Evolutionary conservation across 169 alveolate species (phyloP).

Genomic region (Eimeria brunetti): DNA sequence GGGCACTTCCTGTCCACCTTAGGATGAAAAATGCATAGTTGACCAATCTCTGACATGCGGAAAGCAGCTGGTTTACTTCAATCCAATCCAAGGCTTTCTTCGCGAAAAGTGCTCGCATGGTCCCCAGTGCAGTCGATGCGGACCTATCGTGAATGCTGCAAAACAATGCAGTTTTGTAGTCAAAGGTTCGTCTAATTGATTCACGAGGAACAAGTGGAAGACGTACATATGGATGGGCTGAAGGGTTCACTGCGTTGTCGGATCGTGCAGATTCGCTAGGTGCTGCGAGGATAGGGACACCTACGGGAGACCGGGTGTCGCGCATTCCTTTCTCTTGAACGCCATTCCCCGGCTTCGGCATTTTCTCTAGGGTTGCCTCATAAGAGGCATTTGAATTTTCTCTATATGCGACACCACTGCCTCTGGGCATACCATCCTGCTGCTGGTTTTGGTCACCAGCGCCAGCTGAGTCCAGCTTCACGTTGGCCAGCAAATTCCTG

Average conservation of each 20-base stretch:
- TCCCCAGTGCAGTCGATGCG: background rate
- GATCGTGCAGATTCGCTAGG: background rate
- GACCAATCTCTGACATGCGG: background rate
- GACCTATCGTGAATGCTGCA: background rate
- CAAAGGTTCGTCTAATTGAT: background rate
- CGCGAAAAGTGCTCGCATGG: background rate
- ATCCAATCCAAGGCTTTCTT: background rate
- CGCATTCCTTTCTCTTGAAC: background rate
- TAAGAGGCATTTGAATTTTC: background rate
- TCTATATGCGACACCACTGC: background rate
- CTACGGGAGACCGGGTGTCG: background rate
- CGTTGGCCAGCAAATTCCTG: background rate
- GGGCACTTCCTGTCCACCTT: background rate
- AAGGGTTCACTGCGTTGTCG: background rate
- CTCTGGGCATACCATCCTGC: background rate
- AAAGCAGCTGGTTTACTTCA: background rate
- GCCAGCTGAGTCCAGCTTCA: background rate
- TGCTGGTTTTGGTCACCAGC: background rate
- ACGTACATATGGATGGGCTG: conserved; percentile 8
- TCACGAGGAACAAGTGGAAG: conserved; percentile 11
- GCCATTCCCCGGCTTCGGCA: background rate
- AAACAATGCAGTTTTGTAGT: background rate
- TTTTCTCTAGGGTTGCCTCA: background rate
- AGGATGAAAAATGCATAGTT: background rate
- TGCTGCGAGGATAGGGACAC: background rate